A percentile compares a stretch with the other conserved stretches of the same genome.
Conservation (phyloP, 2,329 filamentous ascomycete genomes). For the Xylaria sp. region DNA sequence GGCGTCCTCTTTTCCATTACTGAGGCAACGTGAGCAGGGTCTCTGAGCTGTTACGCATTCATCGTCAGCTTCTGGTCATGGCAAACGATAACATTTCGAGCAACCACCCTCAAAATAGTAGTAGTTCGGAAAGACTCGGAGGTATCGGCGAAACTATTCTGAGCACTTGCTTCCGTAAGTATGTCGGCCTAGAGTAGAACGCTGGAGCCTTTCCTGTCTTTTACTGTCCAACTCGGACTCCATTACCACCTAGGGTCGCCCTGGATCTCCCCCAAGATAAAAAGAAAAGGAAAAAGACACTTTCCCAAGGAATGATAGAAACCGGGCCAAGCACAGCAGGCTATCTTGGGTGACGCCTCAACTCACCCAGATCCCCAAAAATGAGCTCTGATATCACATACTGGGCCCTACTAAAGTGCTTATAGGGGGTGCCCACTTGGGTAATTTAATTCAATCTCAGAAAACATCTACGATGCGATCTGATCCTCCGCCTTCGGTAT, state of each 20-base stretch:
- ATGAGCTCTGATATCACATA: neutral
- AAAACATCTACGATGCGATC: conserved; percentile 9
- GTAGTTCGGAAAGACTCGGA: neutral
- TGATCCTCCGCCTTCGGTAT: neutral
- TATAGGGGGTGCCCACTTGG: conserved; percentile 20
- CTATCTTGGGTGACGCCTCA: neutral
- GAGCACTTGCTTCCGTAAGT: conserved; percentile 36
- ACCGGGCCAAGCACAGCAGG: neutral
- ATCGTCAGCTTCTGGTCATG: conserved; percentile 50
- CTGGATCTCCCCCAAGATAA: neutral
- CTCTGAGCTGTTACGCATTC: conserved; percentile 68
- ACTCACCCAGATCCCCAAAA: neutral
- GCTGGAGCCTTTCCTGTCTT: neutral
- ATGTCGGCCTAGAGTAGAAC: neutral
- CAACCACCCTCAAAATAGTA: neutral
- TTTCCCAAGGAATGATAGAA: neutral
- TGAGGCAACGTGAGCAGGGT: conserved; percentile 80
- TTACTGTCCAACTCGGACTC: neutral
- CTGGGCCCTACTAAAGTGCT: neutral
- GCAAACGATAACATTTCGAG: conserved; percentile 4
- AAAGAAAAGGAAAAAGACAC: no score
- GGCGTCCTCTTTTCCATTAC: conserved; percentile 81
- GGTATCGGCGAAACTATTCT: neutral
- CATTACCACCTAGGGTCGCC: neutral
- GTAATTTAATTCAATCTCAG: conserved; percentile 20